Evolutionary conservation across 805 yeast species (phyloP), one percentile per base, ranked within the genome.

Genomic region (Teunomyces funiuensis): DNA sequence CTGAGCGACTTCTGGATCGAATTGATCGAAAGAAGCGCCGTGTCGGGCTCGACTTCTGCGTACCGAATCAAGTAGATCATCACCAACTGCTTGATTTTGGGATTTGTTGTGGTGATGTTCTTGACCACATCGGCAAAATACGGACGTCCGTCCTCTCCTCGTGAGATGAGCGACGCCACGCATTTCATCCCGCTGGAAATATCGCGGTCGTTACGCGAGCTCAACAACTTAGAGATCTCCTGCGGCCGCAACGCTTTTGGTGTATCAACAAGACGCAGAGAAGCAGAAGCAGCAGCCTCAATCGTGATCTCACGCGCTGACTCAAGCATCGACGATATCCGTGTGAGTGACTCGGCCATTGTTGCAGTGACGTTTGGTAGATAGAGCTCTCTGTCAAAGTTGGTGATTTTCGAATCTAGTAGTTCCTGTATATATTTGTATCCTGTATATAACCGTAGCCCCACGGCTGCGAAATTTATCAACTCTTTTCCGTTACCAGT

Each of bases 41-140:
- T 76, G 58, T 90, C 96, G 7, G 93, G 96, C 51, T 88, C 90
- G 41, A 71, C 61, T 47, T 88, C 95, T 17, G 96, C 93, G 58
- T 80, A 88, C 42, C 85, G 73, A 31, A 82, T 66, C 37, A 93
- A 65, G 51, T 87, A 88, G 1, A 84, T 71, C 62, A 87, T 80
- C 2, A 89, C 96, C 58, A 91, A 71, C 50, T 83, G 80, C 45
- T 87, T 79, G 20, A 88, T 77, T 47, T 81, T 83, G 28, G 78
- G 57, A 36, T 68, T 63, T 4, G 72, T 51, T 14, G 91, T 82
- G 5, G 88, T 85, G 26, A 90, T 81, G 60, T 89, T 89, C 61
- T 90, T 91, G 42, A 93, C 84, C 4, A 93, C 93, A 54, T 86
- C 90, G 0, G 97, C 88, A 69, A 88, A 91, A 55, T 61, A 71